Evolutionary conservation across 1,284 basidiomycete species (phyloP), one percentile per base, ranked within the genome.

Genomic region (Irpex sp.): DNA sequence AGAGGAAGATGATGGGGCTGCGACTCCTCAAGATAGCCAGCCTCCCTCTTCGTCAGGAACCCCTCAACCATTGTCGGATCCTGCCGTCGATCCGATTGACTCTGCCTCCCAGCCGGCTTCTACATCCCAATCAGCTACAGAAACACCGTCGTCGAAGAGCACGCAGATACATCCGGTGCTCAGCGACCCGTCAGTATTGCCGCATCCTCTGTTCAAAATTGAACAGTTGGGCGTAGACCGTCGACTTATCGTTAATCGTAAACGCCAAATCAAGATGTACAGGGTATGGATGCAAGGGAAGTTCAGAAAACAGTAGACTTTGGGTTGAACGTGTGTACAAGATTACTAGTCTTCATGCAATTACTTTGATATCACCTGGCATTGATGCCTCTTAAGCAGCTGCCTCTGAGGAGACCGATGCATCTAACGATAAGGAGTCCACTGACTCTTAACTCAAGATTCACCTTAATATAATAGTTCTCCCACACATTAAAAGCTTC

Each of bases 251-350:
- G 88, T 98, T 49, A 98, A 98, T 74, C 82, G 95, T 58, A 97
- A 96, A 75, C 81, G 93, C 61, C 90, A 95, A 77, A 78, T 96
- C 60, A 95, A 96, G 76, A 98, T 98, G 95, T 97, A 96, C 74
- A 81, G 95, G 53, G 92, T 95, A 3, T 97, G 94, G 94, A 89
- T 96, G 86, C 94, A 97, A 76, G 92, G 87, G 3, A 93, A 92
- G 74, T 95, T 95, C 70, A 78, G 80, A 60, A 93, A 91, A 66
- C 56, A 74, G 50, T 70, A 33, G 31, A 33, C 31, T 33, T 33
- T 33, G 31, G 31, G 31, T 33, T 33, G 31, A 6, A 33, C 31
- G 31, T 33, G 31, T 33, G 31, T 33, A 33, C 5, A 33, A 33
- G 31, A 33, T 33, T 6, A 33, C 31, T 33, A 33, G 6, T 33